These are phyloP conservation scores for Nitzschia inconspicua DNA, from an alignment of 108 stramenopile species.

Conservation along the genomic window DNA sequence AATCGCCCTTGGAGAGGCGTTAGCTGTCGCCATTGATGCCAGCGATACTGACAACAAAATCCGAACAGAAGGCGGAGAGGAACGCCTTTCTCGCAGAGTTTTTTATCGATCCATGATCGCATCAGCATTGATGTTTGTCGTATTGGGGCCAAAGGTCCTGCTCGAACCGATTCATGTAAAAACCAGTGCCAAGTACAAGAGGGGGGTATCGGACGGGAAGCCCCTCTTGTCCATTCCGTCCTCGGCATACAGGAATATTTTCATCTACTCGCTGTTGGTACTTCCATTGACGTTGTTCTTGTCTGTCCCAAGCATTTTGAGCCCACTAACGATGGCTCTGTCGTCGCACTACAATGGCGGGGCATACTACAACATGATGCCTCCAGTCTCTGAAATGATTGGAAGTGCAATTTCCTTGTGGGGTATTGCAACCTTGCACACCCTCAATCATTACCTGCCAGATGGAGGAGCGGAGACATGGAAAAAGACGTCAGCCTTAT, in stretches of 20 bases:
- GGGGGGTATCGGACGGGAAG: slow-evolving; percentile 28
- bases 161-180: slow-evolving; percentile 59
- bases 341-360: slow-evolving; percentile 40
- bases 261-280: slow-evolving; percentile 49
- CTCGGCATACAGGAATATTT: slow-evolving; percentile 21
- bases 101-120: slow-evolving; percentile 42
- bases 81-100: slow-evolving; percentile 17
- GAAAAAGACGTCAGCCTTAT: slow-evolving; percentile 58
- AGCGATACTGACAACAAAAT: slow-evolving; percentile 24
- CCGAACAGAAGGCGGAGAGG: slow-evolving; percentile 9
- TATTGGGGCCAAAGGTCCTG: slow-evolving; percentile 44
- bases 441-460: slow-evolving; percentile 71
- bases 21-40: slow-evolving; percentile 59
- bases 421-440: slow-evolving; percentile 65
- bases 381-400: slow-evolving; percentile 62
- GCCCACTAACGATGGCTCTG: slow-evolving; percentile 54
- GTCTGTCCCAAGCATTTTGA: slow-evolving; percentile 50
- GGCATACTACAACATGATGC: slow-evolving; percentile 43
- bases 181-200: slow-evolving; percentile 31
- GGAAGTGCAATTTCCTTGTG: slow-evolving; percentile 62
- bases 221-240: slow-evolving; percentile 23
- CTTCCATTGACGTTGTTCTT: slow-evolving; percentile 48
- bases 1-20: slow-evolving; percentile 51
- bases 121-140: slow-evolving; percentile 38
- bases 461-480: slow-evolving; percentile 74